Base-by-base conservation (phyloP, 345 rosid species). In the Murraya koenigii region DNA sequence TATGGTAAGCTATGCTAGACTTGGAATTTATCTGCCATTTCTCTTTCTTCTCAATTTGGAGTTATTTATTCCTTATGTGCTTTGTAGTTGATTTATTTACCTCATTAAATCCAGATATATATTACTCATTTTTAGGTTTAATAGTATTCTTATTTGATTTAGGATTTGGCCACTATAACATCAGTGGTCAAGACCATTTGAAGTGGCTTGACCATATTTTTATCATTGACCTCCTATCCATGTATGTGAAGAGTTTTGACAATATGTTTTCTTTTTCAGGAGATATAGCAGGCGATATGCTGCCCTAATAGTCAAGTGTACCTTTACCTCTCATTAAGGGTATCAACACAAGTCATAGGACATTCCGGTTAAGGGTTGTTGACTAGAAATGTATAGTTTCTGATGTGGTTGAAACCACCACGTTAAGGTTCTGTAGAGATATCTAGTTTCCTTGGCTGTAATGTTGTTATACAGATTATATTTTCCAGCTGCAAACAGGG, bases 261-360 rank as follows among this genome's bases (percentile, higher is more conserved):
- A 47, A 65, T 13, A 63, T 35, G 61, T 32, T 33, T 25, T 60
- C 62, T 2, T 32, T 67, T 76, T 66, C 82, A 82, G 85, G 85
- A 67, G 85, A 82, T n/a, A 20, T 79, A 59, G 49, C 80, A 26
- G 39, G 66, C 5, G 75, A 72, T 72, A 75, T 82, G 8, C 62
- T 79, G 33, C 60, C 75, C 41, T 79, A 41, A 74, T 58, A 13
- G 64, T 35, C 22, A 14, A 41, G 35, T 23, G 26, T 17, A 30
- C 2, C 22, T 28, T 0, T 7, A 11, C 33, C 17, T 22, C 1
- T 30, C 30, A 59, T 30, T 39, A 20, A 54, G 54, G 32, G 6
- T 67, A 22, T 75, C 62, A 61, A 25, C 44, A 9, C n/a, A 1
- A 11, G 49, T 44, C 49, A 52, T 7, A 5, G 7, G 56, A 52